A percentile compares a stretch with the other conserved stretches of the same genome.
phyloP scores from a whole-genome alignment of 2,329 filamentous ascomycete genomes.

The Hirsutella rhossiliensis region DNA sequence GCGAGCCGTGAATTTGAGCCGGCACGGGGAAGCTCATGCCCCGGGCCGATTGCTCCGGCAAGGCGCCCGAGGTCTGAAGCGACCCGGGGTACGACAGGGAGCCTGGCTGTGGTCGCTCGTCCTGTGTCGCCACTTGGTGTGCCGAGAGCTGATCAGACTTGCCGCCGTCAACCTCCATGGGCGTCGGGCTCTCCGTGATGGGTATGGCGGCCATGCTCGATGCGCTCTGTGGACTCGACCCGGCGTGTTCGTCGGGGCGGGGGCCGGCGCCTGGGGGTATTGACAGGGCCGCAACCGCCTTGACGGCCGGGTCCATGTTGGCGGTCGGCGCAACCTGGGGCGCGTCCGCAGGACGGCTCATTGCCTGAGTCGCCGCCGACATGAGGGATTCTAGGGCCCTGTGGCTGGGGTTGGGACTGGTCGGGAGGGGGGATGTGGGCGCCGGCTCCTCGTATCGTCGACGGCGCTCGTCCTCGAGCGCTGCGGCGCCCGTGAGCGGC shows the following conservation, averaged over 20 bases:
- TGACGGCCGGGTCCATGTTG: conserved; percentile 28
- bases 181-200: conserved; percentile 37
- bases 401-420: conserved; percentile 42
- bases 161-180: conserved; percentile 41
- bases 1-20: conserved; percentile 27
- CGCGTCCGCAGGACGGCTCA: conserved; percentile 44
- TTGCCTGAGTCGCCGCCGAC: conserved; percentile 36
- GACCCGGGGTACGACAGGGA: conserved; percentile 45
- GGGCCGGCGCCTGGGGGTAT: conserved; percentile 20
- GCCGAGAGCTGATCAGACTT: conserved; percentile 23
- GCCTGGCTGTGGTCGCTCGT: conserved; percentile 35
- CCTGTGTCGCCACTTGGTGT: conserved; percentile 32
- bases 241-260: conserved; percentile 24
- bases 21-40: conserved; percentile 48
- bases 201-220: conserved; percentile 28
- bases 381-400: conserved; percentile 40
- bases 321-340: conserved; percentile 31
- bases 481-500: conserved; percentile 40
- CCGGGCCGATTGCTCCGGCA: conserved; percentile 33
- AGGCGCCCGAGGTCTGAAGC: conserved; percentile 27
- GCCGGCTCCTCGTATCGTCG: conserved; percentile 25
- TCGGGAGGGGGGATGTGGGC: conserved; percentile 27
- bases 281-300: conserved; percentile 20
- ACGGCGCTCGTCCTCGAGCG: conserved; percentile 39
- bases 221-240: conserved; percentile 31